phyloP scores from a whole-genome alignment of 768 basidiomycete species.

The Solioccasus polychromus region DNA sequence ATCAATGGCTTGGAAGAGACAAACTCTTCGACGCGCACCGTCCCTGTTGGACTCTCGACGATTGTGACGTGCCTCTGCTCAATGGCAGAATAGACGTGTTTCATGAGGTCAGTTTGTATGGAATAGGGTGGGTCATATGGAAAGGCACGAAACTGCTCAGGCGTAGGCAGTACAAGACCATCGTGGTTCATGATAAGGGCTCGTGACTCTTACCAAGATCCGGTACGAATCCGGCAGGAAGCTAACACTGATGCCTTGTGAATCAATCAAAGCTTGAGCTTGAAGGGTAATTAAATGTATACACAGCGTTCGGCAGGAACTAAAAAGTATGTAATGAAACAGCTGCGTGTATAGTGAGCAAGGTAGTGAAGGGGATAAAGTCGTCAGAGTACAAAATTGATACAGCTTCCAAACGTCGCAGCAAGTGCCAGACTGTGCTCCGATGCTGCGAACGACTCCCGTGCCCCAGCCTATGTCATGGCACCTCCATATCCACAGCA shows the following conservation, averaged over 20 bases:
- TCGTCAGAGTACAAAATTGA: constrained; percentile 23
- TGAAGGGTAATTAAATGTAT: constrained; percentile 25
- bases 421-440: constrained; percentile 17
- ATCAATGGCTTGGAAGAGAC: neutral
- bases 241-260: too few species aligned
- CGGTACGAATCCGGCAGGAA: too few species aligned
- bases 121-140: constrained; percentile 81
- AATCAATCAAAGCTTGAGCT: constrained; percentile 15
- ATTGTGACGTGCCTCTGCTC: constrained; percentile 76
- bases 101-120: constrained; percentile 88
- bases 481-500: constrained; percentile 14
- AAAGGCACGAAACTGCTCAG: constrained; percentile 69
- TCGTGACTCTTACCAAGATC: too few species aligned
- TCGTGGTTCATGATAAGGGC: constrained; percentile 14
- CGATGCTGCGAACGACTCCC: constrained; percentile 13
- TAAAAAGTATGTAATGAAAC: constrained; percentile 23
- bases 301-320: constrained; percentile 19
- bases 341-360: constrained; percentile 15
- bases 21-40: constrained; percentile 43
- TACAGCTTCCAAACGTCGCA: constrained; percentile 20
- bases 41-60: constrained; percentile 88
- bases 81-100: constrained; percentile 76
- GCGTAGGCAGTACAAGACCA: constrained; percentile 50
- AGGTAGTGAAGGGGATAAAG: constrained; percentile 18
- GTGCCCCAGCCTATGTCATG: constrained; percentile 8